phyloP scores from a whole-genome alignment of 1,284 basidiomycete species.

The Phylloboletellus chloephorus region DNA sequence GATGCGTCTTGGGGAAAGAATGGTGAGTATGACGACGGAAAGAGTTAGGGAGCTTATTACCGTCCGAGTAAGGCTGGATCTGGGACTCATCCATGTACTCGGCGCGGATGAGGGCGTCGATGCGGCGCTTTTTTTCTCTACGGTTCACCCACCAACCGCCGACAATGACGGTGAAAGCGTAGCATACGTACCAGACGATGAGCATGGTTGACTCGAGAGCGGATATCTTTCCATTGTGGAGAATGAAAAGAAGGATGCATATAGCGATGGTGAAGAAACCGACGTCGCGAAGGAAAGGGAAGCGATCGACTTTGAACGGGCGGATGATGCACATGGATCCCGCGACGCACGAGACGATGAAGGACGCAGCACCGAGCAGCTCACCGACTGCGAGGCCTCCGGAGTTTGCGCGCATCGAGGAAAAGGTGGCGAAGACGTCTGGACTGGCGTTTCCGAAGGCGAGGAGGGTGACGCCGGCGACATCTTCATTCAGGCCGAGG shows the following conservation, averaged over 20 bases:
- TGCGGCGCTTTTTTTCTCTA: constrained; percentile 40
- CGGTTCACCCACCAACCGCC: constrained; percentile 74
- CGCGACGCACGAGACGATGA: constrained; percentile 93
- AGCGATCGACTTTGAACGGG: constrained; percentile 79
- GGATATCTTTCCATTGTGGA: constrained; percentile 74
- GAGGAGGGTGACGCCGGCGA: constrained; percentile 89
- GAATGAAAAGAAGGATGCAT: constrained; percentile 63
- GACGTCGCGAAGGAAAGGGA: constrained; percentile 87
- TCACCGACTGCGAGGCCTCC: constrained; percentile 93
- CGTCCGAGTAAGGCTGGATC: constrained; percentile 52
- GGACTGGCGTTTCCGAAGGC: constrained; percentile 94
- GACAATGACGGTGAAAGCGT: constrained; percentile 73
- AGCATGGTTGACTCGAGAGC: constrained; percentile 73
- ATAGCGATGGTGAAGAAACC: constrained; percentile 89
- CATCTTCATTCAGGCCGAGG: constrained; percentile 82
- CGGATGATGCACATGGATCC: constrained; percentile 95
- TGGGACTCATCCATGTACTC: constrained; percentile 55
- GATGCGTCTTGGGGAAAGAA: constrained; percentile 19
- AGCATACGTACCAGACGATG: constrained; percentile 72
- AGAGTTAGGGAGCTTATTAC: constrained; percentile 37
- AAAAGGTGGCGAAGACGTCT: constrained; percentile 92
- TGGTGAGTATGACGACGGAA: constrained; percentile 12
- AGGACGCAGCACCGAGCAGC: constrained; percentile 90
- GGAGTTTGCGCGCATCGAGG: constrained; percentile 82
- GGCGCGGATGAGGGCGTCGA: constrained; percentile 51